Conservation (phyloP, 805 yeast species). For the Kodamaea sagamina region DNA sequence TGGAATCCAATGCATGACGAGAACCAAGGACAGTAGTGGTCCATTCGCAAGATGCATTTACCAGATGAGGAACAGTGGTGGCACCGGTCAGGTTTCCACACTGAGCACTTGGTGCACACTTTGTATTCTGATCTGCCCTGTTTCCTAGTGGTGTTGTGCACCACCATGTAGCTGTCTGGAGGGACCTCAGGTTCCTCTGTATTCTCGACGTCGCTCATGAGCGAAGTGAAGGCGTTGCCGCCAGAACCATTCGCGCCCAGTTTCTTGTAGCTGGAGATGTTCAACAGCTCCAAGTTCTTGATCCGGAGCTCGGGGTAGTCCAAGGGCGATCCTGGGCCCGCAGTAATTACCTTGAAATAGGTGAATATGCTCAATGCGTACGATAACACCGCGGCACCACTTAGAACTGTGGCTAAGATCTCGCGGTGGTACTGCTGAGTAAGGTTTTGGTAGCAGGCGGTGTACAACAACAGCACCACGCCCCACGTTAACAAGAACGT, state of each 20-base stretch:
- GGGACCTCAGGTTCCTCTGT: constrained; percentile 19
- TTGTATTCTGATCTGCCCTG: constrained; percentile 46
- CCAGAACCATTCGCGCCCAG: background rate
- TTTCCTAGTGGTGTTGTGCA: constrained; percentile 44
- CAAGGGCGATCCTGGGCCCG: constrained; percentile 67
- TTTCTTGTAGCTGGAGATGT: constrained; percentile 4
- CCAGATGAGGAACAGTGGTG: constrained; percentile 58
- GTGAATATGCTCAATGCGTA: constrained; percentile 46
- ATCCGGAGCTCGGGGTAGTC: constrained; percentile 52
- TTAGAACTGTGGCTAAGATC: constrained; percentile 18
- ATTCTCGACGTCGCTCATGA: constrained; percentile 13
- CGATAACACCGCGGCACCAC: constrained; percentile 28
- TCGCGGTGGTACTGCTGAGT: constrained; percentile 12
- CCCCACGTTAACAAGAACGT: constrained; percentile 50
- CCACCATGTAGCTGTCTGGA: constrained; percentile 36
- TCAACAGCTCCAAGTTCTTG: constrained; percentile 17
- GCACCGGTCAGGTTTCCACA: constrained; percentile 62
- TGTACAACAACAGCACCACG: constrained; percentile 34
- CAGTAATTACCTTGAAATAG: constrained; percentile 52
- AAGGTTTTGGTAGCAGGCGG: constrained; percentile 13
- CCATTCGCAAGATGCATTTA: constrained; percentile 53
- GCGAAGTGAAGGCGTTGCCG: constrained; percentile 9
- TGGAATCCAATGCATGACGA: constrained; percentile 80
- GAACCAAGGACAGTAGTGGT: constrained; percentile 86
- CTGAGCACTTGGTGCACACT: constrained; percentile 53